Percentiles rank a stretch among this genome's conserved stretches.
Conservation (phyloP, 805 yeast genomes). For the Zygoascus flipseniorum region DNA sequence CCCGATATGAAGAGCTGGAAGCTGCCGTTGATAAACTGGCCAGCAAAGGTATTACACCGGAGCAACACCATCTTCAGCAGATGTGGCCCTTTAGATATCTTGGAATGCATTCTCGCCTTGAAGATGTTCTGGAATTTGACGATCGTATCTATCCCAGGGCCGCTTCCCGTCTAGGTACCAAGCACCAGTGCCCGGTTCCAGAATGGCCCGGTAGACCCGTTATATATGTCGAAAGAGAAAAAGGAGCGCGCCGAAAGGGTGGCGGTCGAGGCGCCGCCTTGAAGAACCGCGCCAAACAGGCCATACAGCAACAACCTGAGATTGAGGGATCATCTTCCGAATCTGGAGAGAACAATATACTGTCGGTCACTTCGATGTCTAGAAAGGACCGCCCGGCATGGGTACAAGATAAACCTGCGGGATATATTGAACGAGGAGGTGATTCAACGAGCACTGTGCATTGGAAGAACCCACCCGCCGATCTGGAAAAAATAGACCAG, state of each 20-base stretch:
- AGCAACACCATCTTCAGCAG: slow-evolving; percentile 21
- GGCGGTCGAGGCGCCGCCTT: neutral
- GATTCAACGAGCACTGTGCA: slow-evolving; percentile 51
- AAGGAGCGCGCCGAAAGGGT: neutral
- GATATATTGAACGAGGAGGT: slow-evolving; percentile 78
- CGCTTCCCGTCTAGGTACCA: slow-evolving; percentile 64
- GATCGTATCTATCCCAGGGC: slow-evolving; percentile 79
- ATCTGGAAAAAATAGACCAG: slow-evolving; percentile 34
- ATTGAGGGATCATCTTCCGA: neutral
- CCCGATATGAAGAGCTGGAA: slow-evolving; percentile 20
- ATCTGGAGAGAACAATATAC: neutral
- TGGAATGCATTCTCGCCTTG: slow-evolving; percentile 65
- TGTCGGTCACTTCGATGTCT: neutral
- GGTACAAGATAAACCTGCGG: slow-evolving; percentile 72
- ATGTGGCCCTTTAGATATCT: slow-evolving; percentile 72
- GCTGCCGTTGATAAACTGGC: slow-evolving; percentile 10
- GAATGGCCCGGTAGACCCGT: slow-evolving; percentile 61
- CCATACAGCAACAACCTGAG: neutral
- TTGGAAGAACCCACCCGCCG: slow-evolving; percentile 41
- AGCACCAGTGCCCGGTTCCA: slow-evolving; percentile 52
- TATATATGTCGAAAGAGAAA: slow-evolving; percentile 45
- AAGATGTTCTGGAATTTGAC: slow-evolving; percentile 68
- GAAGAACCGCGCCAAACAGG: neutral
- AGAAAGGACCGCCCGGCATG: slow-evolving; percentile 55
- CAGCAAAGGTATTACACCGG: slow-evolving; percentile 18